Percentiles rank a stretch among this genome's conserved stretches.
Evolutionary conservation across 106 monocot species (phyloP).

Genomic region (Iris macrosiphon): DNA sequence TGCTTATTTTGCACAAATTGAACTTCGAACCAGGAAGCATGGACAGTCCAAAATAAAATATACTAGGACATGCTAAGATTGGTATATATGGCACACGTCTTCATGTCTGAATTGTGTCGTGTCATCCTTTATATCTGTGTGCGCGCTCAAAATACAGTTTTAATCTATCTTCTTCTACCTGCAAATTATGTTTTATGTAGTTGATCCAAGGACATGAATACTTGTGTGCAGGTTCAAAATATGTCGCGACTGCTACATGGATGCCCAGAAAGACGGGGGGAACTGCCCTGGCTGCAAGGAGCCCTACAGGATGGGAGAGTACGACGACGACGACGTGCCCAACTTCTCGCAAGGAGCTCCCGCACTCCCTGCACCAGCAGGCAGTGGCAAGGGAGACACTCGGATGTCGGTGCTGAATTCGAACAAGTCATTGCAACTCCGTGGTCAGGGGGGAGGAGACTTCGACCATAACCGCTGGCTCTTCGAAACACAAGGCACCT

Average conservation of each 20-base stretch:
- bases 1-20: too few relatives aligned
- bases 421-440: constrained; percentile 42
- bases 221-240: constrained; percentile 39
- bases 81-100: too few relatives aligned
- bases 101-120: too few relatives aligned
- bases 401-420: constrained; percentile 36
- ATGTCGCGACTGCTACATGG: constrained; percentile 30
- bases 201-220: too few relatives aligned
- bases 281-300: constrained; percentile 37
- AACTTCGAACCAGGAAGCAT: too few relatives aligned
- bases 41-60: too few relatives aligned
- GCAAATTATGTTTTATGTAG: too few relatives aligned
- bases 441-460: constrained; percentile 43
- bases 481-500: constrained; percentile 61
- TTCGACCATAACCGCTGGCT: constrained; percentile 66
- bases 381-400: constrained; percentile 2
- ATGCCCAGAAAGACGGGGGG: constrained; percentile 24
- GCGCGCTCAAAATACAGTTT: too few relatives aligned
- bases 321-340: constrained; percentile 15
- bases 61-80: too few relatives aligned
- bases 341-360: constrained; percentile 21
- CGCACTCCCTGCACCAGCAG: constrained; percentile 16
- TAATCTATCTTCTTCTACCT: too few relatives aligned
- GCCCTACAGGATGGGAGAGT: constrained; percentile 14
- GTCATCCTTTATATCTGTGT: too few relatives aligned